Evolutionary conservation across 2,329 filamentous ascomycete genomes (phyloP), one percentile per base, ranked within the genome.

Genomic region (Hirsutella minnesotensis): DNA sequence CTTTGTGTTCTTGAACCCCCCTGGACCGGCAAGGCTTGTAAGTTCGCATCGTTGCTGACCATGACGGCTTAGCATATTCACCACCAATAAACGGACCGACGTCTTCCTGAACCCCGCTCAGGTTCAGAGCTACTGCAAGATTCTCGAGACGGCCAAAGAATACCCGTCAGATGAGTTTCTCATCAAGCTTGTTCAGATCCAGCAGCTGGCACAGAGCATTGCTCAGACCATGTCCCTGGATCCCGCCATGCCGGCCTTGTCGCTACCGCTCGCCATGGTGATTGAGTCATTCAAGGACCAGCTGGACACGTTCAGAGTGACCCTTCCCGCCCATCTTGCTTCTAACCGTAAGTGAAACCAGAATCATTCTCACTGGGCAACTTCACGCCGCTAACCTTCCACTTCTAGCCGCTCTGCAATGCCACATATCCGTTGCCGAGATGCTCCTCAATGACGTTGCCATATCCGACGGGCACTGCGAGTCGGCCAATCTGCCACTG

Each of bases 151-250:
- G n/a, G 58, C 56, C 13, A 63, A 59, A 49, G 66, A 71, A 44
- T 60, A 60, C 34, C 59, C 64, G 0, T 65, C 64, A 0, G 71
- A 75, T 40, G 55, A 61, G 36, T 61, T 67, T 5, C 55, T 72
- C 5, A 58, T 70, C 10, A 59, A 66, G 43, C 60, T 75, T 4
- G 63, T 72, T 47, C 63, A 62, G 44, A 61, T 67, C 7, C 70
- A 74, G 54, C 66, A 69, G 49, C 57, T 74, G 1, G 58, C 66
- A 1, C 70, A 74, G 49, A 61, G 63, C 5, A 70, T 73, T 34
- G 63, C 64, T 5, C 51, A 64, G 22, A 62, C 64, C 1, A 59
- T 71, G 48, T 52, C 49, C 34, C 54, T 51, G 48, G 59, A 55
- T 47, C 49, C 52, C 22, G 48, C 43, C 40, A 55, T 58, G 39